Percentiles rank a stretch among this genome's conserved stretches.
These are phyloP conservation scores for Ophiostoma novo-ulmi DNA, from an alignment of 2,329 filamentous ascomycete species.

Conservation along the genomic window DNA sequence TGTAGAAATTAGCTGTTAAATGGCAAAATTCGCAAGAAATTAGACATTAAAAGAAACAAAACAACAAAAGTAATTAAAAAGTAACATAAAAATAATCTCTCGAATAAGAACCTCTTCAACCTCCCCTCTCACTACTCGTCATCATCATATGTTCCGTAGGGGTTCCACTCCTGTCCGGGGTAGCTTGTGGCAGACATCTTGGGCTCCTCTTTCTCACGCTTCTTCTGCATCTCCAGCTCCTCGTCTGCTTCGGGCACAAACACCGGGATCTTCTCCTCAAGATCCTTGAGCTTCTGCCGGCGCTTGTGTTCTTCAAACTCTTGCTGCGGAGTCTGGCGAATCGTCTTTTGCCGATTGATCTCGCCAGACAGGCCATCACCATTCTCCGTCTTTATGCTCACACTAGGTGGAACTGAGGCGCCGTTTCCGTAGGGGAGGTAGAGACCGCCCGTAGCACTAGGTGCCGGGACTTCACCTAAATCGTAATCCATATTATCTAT, in stretches of 20 bases:
- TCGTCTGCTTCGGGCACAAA: conserved; percentile 33
- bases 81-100: background rate
- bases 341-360: conserved; percentile 28
- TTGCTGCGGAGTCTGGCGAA: conserved; percentile 33
- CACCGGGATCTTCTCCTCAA: conserved; percentile 52
- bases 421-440: conserved; percentile 20
- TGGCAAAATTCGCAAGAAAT: background rate
- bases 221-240: conserved; percentile 31
- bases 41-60: conserved; percentile 1
- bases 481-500: conserved; percentile 40
- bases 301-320: conserved; percentile 43
- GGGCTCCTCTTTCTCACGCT: conserved; percentile 42
- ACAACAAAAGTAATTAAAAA: too few relatives aligned
- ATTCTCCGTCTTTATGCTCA: conserved; percentile 6
- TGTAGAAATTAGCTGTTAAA: too few relatives aligned
- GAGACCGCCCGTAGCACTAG: conserved; percentile 24
- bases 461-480: conserved; percentile 21
- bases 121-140: conserved; percentile 19
- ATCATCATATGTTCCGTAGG: conserved; percentile 39
- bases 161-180: conserved; percentile 66
- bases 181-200: conserved; percentile 64
- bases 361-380: conserved; percentile 10
- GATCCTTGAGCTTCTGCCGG: conserved; percentile 39
- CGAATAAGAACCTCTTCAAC: background rate
- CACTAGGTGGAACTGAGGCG: background rate